Evolutionary conservation across 2,329 filamentous ascomycete genomes (phyloP).

Genomic region (Colletotrichum sp.): DNA sequence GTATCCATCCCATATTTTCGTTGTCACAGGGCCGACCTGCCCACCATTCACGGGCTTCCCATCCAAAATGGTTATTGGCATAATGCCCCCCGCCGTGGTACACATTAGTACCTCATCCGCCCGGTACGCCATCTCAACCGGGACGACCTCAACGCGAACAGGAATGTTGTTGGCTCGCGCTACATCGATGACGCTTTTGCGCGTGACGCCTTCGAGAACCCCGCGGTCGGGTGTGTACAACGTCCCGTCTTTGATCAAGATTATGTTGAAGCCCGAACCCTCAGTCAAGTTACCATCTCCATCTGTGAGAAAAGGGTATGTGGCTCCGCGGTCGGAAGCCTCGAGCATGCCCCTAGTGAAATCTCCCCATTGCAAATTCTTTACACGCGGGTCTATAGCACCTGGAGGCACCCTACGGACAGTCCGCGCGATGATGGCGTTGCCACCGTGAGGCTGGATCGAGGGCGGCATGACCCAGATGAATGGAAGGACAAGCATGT

Average conservation of each 20-base stretch:
- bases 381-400: constrained; percentile 54
- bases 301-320: constrained; percentile 55
- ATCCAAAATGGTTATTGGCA: constrained; percentile 55
- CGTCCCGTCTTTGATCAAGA: constrained; percentile 47
- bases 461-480: constrained; percentile 55
- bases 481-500: constrained; percentile 54
- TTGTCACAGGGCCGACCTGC: constrained; percentile 49
- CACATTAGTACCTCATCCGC: constrained; percentile 58
- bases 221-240: constrained; percentile 53
- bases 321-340: constrained; percentile 48
- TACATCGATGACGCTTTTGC: constrained; percentile 52
- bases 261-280: constrained; percentile 54
- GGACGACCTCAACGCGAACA: constrained; percentile 44
- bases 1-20: constrained; percentile 54
- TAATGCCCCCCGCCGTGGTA: constrained; percentile 57
- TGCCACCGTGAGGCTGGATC: constrained; percentile 43
- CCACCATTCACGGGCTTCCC: constrained; percentile 44
- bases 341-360: constrained; percentile 50
- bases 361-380: constrained; percentile 59
- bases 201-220: constrained; percentile 52
- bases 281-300: constrained; percentile 55
- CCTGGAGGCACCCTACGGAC: constrained; percentile 50
- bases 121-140: constrained; percentile 43
- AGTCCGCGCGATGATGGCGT: constrained; percentile 48
- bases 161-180: constrained; percentile 37